Conservation (phyloP, 352 stramenopile species). For the Phytophthora brassicae region DNA sequence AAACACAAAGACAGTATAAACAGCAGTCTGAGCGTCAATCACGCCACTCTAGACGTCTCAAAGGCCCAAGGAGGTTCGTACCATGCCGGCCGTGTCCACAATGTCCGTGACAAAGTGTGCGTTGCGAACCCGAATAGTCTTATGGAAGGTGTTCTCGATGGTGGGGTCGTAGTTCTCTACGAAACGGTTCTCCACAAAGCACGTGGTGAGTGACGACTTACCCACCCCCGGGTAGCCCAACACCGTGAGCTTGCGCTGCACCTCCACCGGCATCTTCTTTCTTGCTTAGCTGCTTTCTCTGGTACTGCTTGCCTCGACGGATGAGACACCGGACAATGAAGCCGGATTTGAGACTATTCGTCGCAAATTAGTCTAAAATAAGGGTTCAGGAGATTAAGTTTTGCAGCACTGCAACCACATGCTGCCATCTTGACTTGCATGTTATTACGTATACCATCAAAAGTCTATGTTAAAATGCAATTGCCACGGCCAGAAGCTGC, state of each 20-base stretch:
- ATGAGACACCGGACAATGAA: slow-evolving; percentile 1
- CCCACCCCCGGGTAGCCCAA: slow-evolving; percentile 94
- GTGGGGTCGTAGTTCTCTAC: slow-evolving; percentile 95
- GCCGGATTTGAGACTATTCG: neutral
- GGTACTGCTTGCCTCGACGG: slow-evolving; percentile 7
- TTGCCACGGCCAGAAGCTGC: neutral
- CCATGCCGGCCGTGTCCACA: slow-evolving; percentile 96
- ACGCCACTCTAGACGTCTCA: neutral
- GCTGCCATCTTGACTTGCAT: neutral
- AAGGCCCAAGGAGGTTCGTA: slow-evolving; percentile 22
- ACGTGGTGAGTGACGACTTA: slow-evolving; percentile 95
- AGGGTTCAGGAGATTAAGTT: neutral
- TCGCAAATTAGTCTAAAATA: slow-evolving; percentile 2
- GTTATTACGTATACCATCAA: neutral
- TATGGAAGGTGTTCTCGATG: slow-evolving; percentile 97
- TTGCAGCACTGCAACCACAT: neutral
- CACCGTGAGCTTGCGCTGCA: slow-evolving; percentile 95
- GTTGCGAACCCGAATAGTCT: slow-evolving; percentile 95
- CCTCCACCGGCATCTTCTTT: slow-evolving; percentile 84
- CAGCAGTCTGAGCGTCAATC: too few species aligned
- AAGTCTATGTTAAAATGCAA: neutral
- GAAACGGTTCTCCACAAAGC: slow-evolving; percentile 93
- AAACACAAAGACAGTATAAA: slow-evolving; percentile 3
- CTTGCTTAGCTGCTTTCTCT: slow-evolving; percentile 22
- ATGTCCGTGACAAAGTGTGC: slow-evolving; percentile 97